Evolutionary conservation across 2,329 filamentous ascomycete species (phyloP).

Genomic region (Ophiostoma ulmi): DNA sequence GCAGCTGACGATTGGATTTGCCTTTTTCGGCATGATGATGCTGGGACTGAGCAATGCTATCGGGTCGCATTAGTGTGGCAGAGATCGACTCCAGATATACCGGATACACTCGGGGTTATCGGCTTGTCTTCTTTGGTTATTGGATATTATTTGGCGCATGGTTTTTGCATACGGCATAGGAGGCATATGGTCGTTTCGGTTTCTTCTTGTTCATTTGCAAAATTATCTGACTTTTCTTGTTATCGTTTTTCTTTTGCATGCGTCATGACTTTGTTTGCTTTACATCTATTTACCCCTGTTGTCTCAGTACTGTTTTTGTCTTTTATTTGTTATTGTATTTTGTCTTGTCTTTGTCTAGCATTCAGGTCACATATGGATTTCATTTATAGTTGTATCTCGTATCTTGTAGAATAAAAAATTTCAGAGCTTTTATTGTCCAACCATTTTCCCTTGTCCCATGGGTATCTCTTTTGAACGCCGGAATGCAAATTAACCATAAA

Average conservation of each 20-base stretch:
- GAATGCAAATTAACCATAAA: background rate
- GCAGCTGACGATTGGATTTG: conserved; percentile 71
- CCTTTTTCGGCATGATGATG: conserved; percentile 80
- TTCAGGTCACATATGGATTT: background rate
- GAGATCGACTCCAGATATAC: background rate
- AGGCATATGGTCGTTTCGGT: background rate
- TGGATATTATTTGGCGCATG: background rate
- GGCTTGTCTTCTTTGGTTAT: background rate
- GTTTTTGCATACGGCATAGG: background rate
- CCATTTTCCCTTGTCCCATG: background rate
- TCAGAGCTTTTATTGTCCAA: background rate
- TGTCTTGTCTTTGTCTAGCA: background rate
- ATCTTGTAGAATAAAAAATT: background rate
- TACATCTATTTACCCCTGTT: background rate
- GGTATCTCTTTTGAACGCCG: conserved; percentile 13
- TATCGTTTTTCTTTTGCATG: background rate
- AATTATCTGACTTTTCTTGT: too few species aligned
- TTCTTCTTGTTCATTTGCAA: background rate
- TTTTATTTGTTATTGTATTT: background rate
- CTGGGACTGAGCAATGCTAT: conserved; percentile 80
- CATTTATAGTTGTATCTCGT: background rate
- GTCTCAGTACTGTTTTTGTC: background rate
- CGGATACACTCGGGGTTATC: background rate
- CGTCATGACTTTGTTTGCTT: background rate
- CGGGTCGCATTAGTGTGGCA: conserved; percentile 49